Evolutionary conservation across 306 rosid species (phyloP), one percentile per base, ranked within the genome.

Genomic region (Fagus sylvatica): DNA sequence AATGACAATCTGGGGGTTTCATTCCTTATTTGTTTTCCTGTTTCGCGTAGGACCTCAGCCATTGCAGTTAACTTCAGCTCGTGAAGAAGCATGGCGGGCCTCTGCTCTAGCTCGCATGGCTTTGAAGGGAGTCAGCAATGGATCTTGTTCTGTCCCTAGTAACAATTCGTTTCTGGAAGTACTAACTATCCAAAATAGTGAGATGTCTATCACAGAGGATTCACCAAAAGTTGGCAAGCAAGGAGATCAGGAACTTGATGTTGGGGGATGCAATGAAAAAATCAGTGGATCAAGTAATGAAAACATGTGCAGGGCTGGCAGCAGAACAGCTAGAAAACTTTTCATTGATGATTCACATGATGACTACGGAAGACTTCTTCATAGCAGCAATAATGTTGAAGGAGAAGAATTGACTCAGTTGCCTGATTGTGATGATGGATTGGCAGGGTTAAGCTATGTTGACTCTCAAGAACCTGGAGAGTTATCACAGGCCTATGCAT

Each of bases 381-480:
- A 36, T 74, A 51, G 78, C 66, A 82, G 81, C 51, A 10, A 67
- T 73, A 79, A 62, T 80, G 59, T 22, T 11, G 80, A 72, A 76
- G 85, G 69, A 43, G 88, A 83, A 73, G 59, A 71, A 81, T 66
- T 78, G 79, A 74, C 55, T 73, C 60, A 76, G 64, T 73, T 88
- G 80, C 85, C 91, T 66, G 66, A 81, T 61, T 69, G 66, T 81
- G 81, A 85, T 79, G 80, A 39, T 73, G 89, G 80, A 49, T 67
- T 83, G 71, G 90, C 81, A 48, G 93, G 94, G 71, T 80, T 96
- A 84, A 96, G 96, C 82, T 96, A 96, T 78, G 68, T 76, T 70
- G 85, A 87, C 74, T 93, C 97, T 86, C 94, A 96, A 86, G 98
- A 96, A 83, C 99, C 98, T 6, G 98, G 96, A 65, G 91, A 91